Conservation (phyloP, 805 yeast genomes). For the Saturnispora diversa region DNA sequence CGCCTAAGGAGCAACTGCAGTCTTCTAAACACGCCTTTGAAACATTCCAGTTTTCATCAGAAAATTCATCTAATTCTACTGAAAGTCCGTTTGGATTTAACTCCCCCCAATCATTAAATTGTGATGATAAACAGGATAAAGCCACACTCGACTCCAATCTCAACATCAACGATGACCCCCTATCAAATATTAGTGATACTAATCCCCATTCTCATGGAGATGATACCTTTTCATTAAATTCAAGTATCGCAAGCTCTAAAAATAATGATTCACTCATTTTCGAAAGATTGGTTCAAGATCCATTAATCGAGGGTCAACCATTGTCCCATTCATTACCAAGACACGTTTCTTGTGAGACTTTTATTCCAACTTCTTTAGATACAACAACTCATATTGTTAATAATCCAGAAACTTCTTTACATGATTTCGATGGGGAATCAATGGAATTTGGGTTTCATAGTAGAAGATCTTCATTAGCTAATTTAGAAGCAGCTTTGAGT, state of each 20-base stretch:
- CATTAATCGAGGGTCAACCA: slow-evolving; percentile 29
- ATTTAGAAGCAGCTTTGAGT: slow-evolving; percentile 32
- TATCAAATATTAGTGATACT: neutral
- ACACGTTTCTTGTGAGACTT: slow-evolving; percentile 41
- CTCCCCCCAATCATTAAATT: neutral
- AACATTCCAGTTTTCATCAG: neutral
- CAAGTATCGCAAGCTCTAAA: slow-evolving; percentile 12
- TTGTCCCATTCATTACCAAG: slow-evolving; percentile 28
- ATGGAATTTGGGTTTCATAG: slow-evolving; percentile 39
- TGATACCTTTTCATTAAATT: slow-evolving; percentile 13
- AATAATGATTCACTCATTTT: slow-evolving; percentile 44
- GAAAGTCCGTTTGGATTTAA: neutral
- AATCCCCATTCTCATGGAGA: neutral
- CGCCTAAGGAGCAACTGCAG: slow-evolving; percentile 1
- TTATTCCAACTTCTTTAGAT: slow-evolving; percentile 49
- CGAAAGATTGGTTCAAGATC: slow-evolving; percentile 62
- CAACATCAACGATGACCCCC: neutral
- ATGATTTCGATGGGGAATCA: slow-evolving; percentile 30
- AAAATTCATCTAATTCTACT: neutral
- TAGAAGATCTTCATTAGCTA: slow-evolving; percentile 47
- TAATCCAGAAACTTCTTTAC: slow-evolving; percentile 17
- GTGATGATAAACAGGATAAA: neutral
- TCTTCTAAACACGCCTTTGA: neutral
- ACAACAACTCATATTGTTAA: slow-evolving; percentile 37
- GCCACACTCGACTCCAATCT: neutral